phyloP scores from a whole-genome alignment of 768 basidiomycete species.

The Amanita jacksonii region DNA sequence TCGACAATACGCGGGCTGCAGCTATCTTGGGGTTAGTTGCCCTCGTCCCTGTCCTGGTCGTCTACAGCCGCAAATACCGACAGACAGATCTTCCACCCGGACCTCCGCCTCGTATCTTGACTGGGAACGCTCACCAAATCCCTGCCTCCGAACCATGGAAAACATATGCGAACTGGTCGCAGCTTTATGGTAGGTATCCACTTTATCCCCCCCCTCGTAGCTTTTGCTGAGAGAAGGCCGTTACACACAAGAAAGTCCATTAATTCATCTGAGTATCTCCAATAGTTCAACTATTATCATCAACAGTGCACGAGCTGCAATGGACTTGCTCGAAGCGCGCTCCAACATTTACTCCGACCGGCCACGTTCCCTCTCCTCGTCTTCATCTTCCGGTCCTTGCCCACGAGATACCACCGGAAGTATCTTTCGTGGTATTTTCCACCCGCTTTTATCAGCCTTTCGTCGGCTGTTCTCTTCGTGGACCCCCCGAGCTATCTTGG shows the following conservation, averaged over 20 bases:
- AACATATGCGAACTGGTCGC: constrained; percentile 6
- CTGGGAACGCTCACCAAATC: constrained; percentile 20
- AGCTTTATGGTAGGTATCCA: constrained; percentile 23
- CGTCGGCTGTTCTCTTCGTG: constrained; percentile 6
- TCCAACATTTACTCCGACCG: constrained; percentile 39
- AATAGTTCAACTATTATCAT: constrained; percentile 34
- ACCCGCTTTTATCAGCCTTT: no score
- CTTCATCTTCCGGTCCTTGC: no score
- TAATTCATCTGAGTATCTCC: constrained; percentile 27
- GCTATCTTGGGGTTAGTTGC: constrained; percentile 7
- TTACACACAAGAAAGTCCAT: constrained; percentile 24
- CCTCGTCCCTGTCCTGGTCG: constrained; percentile 14
- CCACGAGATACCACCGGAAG: no score
- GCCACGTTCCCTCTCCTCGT: constrained; percentile 18
- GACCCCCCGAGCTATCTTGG: constrained; percentile 18
- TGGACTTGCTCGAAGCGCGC: constrained; percentile 38
- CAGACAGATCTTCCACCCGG: constrained; percentile 14
- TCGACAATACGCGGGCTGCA: neutral
- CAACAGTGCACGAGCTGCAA: constrained; percentile 32
- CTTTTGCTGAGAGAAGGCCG: neutral
- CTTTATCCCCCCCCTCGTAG: no score
- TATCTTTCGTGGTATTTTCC: no score
- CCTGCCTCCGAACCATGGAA: constrained; percentile 7
- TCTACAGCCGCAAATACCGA: constrained; percentile 15
- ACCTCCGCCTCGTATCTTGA: neutral